Base-by-base conservation (phyloP, 768 basidiomycete species). In the Tulasnella sp. region DNA sequence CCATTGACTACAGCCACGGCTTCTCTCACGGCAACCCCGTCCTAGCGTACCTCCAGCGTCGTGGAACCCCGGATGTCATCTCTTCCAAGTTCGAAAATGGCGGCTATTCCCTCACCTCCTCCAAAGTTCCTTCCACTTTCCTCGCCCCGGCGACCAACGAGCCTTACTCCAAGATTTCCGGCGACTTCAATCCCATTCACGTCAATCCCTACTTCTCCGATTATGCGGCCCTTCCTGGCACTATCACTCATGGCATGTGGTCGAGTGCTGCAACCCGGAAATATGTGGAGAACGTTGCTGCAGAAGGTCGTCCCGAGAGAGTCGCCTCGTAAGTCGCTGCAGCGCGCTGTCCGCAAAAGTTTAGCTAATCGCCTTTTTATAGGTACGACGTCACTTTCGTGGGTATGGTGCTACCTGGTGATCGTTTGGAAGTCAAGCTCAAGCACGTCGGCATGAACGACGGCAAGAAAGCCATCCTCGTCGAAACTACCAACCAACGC, bases 101-200 rank as follows among this genome's bases (percentile, higher is more conserved):
- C 72, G 96, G 96, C 2, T 99, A 99, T 86, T 90, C 93, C 0
- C 88, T 99, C 85, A 92, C 93, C 48, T 91, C 87, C 60, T 85
- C 88, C n/a, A 87, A 90, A 3, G 88, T 89, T 37, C 88, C 89
- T 24, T 92, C 93, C 14, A 86, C 89, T 9, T 97, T 96, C 89
- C 91, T 88, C 72, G 90, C 97, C 4, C 97, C 97, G 37, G 88
- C 94, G 72, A 95, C 95, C 73, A 99, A 99, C 84, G 95, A 97
- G 86, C 94, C 96, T 2, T 99, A 99, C 87, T 98, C 97, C 5
- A 92, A 92, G 86, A 90, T 97, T 74, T 99, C 98, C 0, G 97
- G 97, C 72, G 98, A 98, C 86, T 99, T 96, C 89, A 99, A 99
- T 86, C 98, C 98, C 41, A 99, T 99, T 83, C 98, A 99, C 85